Conservation (phyloP, 495 filamentous ascomycete species). For the Amorphotheca resinae region DNA sequence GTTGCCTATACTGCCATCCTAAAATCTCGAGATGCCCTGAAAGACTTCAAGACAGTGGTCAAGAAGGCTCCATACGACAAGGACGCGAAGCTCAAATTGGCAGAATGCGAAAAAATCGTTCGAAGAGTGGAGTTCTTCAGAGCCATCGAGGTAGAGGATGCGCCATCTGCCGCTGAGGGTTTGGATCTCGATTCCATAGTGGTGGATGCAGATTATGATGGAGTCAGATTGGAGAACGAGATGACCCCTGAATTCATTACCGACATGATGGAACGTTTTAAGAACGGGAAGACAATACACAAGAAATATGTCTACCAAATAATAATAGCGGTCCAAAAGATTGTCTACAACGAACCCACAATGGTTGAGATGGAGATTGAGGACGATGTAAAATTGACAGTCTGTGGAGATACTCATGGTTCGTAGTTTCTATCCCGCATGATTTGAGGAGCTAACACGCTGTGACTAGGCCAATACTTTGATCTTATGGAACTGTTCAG, state of each 20-base stretch:
- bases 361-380: conserved; percentile 91
- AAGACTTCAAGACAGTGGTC: conserved; percentile 85
- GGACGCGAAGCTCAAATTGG: conserved; percentile 77
- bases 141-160: conserved; percentile 87
- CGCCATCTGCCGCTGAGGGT: conserved; percentile 80
- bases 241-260: conserved; percentile 96
- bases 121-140: conserved; percentile 81
- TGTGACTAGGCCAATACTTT: conserved; percentile 77
- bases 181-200: conserved; percentile 76
- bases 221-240: conserved; percentile 58
- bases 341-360: conserved; percentile 85
- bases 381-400: conserved; percentile 66
- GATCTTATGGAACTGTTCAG: conserved; percentile 94
- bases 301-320: conserved; percentile 98
- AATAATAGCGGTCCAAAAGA: conserved; percentile 72
- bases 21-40: conserved; percentile 71
- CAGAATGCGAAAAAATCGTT: conserved; percentile 87
- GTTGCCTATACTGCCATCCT: conserved; percentile 83
- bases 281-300: conserved; percentile 86
- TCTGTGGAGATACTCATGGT: conserved; percentile 98
- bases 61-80: conserved; percentile 78
- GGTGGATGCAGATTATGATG: conserved; percentile 78
- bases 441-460: neutral
- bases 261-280: conserved; percentile 94
- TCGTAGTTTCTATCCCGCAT: conserved; percentile 15